phyloP scores from a whole-genome alignment of 352 stramenopile species.

The Peronospora belbahrii region DNA sequence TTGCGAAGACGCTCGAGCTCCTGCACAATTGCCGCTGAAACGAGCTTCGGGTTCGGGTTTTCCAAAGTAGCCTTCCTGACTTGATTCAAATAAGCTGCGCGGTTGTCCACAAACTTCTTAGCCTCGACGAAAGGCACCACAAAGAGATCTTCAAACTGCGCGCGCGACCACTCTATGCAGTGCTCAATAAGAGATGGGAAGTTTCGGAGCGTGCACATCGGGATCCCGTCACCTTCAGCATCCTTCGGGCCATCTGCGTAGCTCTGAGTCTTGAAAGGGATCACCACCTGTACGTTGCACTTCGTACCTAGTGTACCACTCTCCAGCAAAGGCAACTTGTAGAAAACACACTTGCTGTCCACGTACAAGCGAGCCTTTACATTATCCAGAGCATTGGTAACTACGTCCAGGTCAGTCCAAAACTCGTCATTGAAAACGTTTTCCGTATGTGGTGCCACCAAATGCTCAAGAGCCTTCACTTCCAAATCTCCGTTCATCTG shows the following conservation, averaged over 20 bases:
- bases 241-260: slow-evolving; percentile 95
- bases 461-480: slow-evolving; percentile 74
- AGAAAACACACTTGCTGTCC: slow-evolving; percentile 97
- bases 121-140: slow-evolving; percentile 72
- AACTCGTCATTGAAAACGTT: slow-evolving; percentile 79
- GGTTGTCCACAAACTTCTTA: slow-evolving; percentile 81
- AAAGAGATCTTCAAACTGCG: slow-evolving; percentile 82
- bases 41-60: slow-evolving; percentile 65
- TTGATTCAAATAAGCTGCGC: slow-evolving; percentile 64
- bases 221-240: slow-evolving; percentile 97
- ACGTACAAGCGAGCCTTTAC: slow-evolving; percentile 96
- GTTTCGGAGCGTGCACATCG: slow-evolving; percentile 99
- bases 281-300: slow-evolving; percentile 92
- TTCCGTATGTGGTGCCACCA: slow-evolving; percentile 74
- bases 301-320: slow-evolving; percentile 98
- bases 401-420: slow-evolving; percentile 85
- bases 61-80: slow-evolving; percentile 61
- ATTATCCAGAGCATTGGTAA: slow-evolving; percentile 99
- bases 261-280: slow-evolving; percentile 86
- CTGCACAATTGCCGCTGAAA: slow-evolving; percentile 54
- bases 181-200: slow-evolving; percentile 95
- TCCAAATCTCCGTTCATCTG: slow-evolving; percentile 72
- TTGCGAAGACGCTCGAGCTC: slow-evolving; percentile 61
- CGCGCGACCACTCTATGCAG: slow-evolving; percentile 98
- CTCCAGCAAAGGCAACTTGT: slow-evolving; percentile 94